Evolutionary conservation across 306 rosid genomes (phyloP).

Genomic region (Acacia crassicarpa): DNA sequence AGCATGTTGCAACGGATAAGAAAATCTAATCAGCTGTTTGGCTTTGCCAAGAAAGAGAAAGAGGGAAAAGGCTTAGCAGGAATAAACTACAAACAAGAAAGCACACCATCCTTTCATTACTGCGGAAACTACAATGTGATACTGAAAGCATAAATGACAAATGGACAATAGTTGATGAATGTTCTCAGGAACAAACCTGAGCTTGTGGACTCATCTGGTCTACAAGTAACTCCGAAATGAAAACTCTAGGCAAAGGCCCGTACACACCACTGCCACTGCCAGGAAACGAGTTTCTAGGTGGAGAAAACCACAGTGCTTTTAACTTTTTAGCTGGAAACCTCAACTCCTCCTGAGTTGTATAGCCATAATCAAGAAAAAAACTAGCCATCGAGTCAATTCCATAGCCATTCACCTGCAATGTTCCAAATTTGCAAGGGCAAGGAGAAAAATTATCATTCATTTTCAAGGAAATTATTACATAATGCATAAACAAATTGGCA

Average conservation of each 20-base stretch:
- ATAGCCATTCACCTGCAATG: conserved; percentile 71
- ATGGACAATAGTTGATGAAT: conserved; percentile 5
- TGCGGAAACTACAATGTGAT: conserved; percentile 15
- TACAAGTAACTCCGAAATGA: conserved; percentile 89
- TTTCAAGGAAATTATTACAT: not conserved
- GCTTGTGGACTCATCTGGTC: conserved; percentile 80
- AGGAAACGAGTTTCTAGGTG: conserved; percentile 50
- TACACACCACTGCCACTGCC: conserved; percentile 50
- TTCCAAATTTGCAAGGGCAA: not conserved
- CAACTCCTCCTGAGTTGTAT: conserved; percentile 65
- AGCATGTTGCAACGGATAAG: not conserved
- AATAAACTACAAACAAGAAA: not conserved
- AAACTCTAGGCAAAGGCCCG: conserved; percentile 89
- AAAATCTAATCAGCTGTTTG: conserved; percentile 1
- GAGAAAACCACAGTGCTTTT: conserved; percentile 94
- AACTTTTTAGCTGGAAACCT: conserved; percentile 82
- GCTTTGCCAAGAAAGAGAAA: not conserved
- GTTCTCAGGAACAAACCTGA: conserved; percentile 55
- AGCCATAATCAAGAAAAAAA: conserved; percentile 81
- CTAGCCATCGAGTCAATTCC: conserved; percentile 86
- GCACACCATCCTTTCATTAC: conserved; percentile 2
- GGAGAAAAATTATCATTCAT: not conserved
- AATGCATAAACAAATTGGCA: not conserved
- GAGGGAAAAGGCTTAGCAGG: not conserved
- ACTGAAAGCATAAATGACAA: conserved; percentile 1